Conservation (phyloP, 2,329 filamentous ascomycete species). For the Blumeriella jaapii region DNA sequence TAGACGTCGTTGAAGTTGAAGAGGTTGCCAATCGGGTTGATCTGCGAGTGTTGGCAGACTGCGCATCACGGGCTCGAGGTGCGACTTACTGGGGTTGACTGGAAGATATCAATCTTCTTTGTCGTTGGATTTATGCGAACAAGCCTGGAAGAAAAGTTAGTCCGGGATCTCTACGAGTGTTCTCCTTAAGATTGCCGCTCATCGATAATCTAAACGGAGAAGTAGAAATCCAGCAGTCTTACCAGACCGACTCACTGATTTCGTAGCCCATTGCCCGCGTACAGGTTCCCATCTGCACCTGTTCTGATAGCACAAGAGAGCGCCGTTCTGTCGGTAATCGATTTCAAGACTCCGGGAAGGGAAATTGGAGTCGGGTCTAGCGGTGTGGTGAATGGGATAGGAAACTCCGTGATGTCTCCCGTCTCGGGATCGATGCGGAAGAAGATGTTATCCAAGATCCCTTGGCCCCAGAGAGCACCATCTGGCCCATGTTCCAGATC, state of each 20-base stretch:
- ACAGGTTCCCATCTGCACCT: background rate
- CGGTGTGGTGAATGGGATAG: background rate
- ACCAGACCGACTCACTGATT: background rate
- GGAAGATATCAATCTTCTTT: background rate
- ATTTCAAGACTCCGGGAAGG: background rate
- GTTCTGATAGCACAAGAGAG: background rate
- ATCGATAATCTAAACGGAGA: background rate
- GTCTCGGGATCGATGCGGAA: background rate
- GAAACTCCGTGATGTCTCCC: background rate
- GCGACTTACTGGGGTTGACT: too few relatives aligned
- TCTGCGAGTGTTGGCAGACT: background rate
- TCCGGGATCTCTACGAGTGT: too few relatives aligned
- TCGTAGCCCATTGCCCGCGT: background rate
- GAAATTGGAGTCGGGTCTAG: background rate
- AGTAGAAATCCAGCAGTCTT: background rate
- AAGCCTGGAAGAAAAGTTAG: too few relatives aligned
- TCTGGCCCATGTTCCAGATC: background rate
- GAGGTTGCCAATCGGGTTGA: background rate
- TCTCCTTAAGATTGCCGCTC: too few relatives aligned
- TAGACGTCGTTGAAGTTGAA: conserved; percentile 1
- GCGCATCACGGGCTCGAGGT: too few relatives aligned
- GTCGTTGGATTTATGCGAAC: background rate
- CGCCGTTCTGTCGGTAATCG: background rate
- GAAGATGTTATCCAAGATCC: background rate
- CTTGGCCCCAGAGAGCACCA: background rate